Percentiles rank a stretch among this genome's conserved stretches.
These are phyloP conservation scores for Smallanthus sonchifolius DNA, from an alignment of 129 eudicot species.

Conservation along the genomic window DNA sequence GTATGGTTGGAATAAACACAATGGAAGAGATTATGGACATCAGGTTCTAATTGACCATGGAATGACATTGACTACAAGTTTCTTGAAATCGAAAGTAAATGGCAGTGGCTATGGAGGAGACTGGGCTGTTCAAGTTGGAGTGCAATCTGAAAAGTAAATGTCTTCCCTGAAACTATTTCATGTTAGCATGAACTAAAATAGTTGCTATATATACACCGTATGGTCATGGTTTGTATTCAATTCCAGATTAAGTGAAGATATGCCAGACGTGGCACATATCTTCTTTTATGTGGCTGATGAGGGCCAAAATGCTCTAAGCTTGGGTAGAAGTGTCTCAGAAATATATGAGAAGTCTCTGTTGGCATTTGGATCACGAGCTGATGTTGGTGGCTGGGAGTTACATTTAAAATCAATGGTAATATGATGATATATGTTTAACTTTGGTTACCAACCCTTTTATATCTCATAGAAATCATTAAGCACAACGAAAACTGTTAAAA, in stretches of 20 bases:
- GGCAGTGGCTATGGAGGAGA: constrained; percentile 97
- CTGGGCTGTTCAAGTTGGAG: constrained; percentile 83
- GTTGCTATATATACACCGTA: not conserved
- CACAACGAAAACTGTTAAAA: not conserved
- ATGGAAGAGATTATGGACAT: constrained; percentile 94
- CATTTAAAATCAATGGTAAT: constrained; percentile 77
- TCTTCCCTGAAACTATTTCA: not conserved
- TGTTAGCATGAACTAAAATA: not conserved
- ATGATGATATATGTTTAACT: not conserved
- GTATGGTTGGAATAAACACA: constrained; percentile 91
- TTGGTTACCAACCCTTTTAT: not conserved
- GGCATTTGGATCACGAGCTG: constrained; percentile 73
- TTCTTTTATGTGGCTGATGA: constrained; percentile 98
- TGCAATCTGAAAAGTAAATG: constrained; percentile 53
- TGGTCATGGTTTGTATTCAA: constrained; percentile 10
- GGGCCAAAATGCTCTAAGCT: constrained; percentile 54
- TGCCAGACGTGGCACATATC: constrained; percentile 49
- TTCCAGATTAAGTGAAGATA: constrained; percentile 35
- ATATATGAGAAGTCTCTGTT: constrained; percentile 50
- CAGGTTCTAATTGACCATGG: constrained; percentile 72
- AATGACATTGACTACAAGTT: constrained; percentile 65
- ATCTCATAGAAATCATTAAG: not conserved
- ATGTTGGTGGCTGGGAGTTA: constrained; percentile 82
- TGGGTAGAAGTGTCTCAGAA: constrained; percentile 50
- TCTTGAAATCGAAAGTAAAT: constrained; percentile 61